phyloP scores from a whole-genome alignment of 2,329 filamentous ascomycete genomes.

The Chaetomium strumarium region DNA sequence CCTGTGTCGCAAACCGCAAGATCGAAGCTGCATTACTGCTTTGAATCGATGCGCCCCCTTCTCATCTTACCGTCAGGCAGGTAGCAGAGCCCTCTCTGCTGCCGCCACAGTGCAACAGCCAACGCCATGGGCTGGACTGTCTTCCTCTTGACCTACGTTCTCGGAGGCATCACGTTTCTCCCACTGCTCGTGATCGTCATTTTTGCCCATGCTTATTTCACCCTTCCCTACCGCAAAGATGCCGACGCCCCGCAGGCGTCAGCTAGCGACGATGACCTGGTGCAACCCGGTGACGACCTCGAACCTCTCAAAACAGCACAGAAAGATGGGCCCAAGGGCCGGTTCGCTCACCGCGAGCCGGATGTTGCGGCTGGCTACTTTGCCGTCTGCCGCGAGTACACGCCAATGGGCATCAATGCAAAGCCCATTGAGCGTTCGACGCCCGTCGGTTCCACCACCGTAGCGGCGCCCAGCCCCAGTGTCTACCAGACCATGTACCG shows the following conservation, averaged over 20 bases:
- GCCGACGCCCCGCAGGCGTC: conserved; percentile 25
- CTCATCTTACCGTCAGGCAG: conserved; percentile 15
- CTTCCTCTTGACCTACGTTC: conserved; percentile 70
- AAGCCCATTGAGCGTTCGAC: conserved; percentile 85
- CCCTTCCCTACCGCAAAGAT: conserved; percentile 52
- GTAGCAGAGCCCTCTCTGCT: conserved; percentile 21
- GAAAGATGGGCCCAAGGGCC: conserved; percentile 55
- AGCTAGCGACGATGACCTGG: conserved; percentile 35
- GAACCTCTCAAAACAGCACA: conserved; percentile 55
- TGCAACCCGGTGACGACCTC: conserved; percentile 59
- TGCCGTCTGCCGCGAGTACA: conserved; percentile 89
- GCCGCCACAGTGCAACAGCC: conserved; percentile 4
- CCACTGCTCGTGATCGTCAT: conserved; percentile 61
- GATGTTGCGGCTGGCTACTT: conserved; percentile 90
- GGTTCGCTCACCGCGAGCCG: conserved; percentile 50
- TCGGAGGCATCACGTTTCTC: conserved; percentile 84
- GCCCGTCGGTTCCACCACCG: conserved; percentile 67
- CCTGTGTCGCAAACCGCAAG: neutral
- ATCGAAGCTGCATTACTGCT: neutral
- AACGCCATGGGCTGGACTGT: conserved; percentile 45
- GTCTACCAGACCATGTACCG: conserved; percentile 98
- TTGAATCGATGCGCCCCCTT: conserved; percentile 21
- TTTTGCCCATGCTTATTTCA: conserved; percentile 62
- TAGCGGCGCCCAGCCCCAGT: conserved; percentile 77
- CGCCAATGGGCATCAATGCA: conserved; percentile 83